Evolutionary conservation across 768 basidiomycete species (phyloP).

Genomic region (Tulasnella sp.): DNA sequence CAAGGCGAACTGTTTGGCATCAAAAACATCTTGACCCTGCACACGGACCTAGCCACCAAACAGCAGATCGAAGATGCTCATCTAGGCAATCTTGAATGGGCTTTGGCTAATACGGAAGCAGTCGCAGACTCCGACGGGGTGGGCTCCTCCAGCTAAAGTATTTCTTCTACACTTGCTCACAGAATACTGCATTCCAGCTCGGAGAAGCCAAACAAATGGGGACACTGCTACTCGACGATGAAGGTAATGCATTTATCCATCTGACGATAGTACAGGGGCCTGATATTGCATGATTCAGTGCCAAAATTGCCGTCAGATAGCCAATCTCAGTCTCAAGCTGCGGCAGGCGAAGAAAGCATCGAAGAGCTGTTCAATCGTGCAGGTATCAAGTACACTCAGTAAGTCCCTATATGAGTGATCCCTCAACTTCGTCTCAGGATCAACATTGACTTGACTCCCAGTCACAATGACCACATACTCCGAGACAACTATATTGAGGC

Average conservation of each 20-base stretch:
- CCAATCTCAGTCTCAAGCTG: slow-evolving; percentile 30
- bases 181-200: background rate
- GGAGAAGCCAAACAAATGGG: slow-evolving; percentile 35
- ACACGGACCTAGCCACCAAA: slow-evolving; percentile 63
- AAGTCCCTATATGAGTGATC: slow-evolving; percentile 21
- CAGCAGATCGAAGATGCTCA: slow-evolving; percentile 73
- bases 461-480: slow-evolving; percentile 55
- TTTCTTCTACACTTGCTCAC: background rate
- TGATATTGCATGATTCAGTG: background rate
- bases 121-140: slow-evolving; percentile 26
- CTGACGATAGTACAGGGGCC: background rate
- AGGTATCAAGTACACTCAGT: slow-evolving; percentile 63
- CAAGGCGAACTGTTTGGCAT: slow-evolving; percentile 80
- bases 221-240: slow-evolving; percentile 60
- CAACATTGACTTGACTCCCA: background rate
- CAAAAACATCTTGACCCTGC: slow-evolving; percentile 73
- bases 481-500: slow-evolving; percentile 59
- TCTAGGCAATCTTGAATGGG: slow-evolving; percentile 70
- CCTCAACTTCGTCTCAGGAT: background rate
- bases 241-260: slow-evolving; percentile 26
- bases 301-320: background rate
- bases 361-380: slow-evolving; percentile 46
- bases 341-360: slow-evolving; percentile 35
- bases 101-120: slow-evolving; percentile 53
- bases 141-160: slow-evolving; percentile 18